Evolutionary conservation across 345 rosid species (phyloP).

Genomic region (Euphorbia pulcherrima): DNA sequence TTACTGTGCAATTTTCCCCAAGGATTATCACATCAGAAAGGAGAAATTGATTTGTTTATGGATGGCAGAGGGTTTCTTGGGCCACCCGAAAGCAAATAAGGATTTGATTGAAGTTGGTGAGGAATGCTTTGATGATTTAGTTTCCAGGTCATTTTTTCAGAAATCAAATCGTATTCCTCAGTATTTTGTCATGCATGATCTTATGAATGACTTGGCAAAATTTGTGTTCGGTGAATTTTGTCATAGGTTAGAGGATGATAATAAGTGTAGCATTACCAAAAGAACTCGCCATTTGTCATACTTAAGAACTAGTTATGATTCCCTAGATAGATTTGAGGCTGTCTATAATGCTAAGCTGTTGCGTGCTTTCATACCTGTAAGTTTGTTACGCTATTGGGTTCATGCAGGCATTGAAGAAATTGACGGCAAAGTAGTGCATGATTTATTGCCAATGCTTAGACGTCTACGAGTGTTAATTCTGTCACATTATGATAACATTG

Average conservation of each 20-base stretch:
- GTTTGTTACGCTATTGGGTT: slow-evolving; percentile 28
- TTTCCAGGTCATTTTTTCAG: slow-evolving; percentile 11
- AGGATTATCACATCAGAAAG: not conserved
- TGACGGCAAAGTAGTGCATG: slow-evolving; percentile 18
- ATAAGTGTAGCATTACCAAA: slow-evolving; percentile 7
- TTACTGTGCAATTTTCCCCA: slow-evolving; percentile 12
- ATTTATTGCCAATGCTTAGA: slow-evolving; percentile 16
- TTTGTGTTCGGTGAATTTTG: slow-evolving; percentile 26
- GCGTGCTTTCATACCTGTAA: slow-evolving; percentile 37
- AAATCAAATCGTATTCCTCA: not conserved
- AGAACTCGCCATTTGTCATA: slow-evolving; percentile 37
- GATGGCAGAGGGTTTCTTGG: slow-evolving; percentile 11
- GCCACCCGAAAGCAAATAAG: not conserved
- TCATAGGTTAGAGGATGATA: slow-evolving; percentile 26
- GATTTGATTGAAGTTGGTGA: not conserved
- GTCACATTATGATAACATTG: slow-evolving; percentile 23
- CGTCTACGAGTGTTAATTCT: slow-evolving; percentile 40
- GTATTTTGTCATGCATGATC: slow-evolving; percentile 38
- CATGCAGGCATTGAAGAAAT: slow-evolving; percentile 23
- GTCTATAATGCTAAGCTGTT: slow-evolving; percentile 30
- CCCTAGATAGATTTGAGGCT: slow-evolving; percentile 28
- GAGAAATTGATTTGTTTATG: slow-evolving; percentile 1
- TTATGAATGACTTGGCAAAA: slow-evolving; percentile 35
- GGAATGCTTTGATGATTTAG: not conserved
- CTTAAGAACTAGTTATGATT: slow-evolving; percentile 8